Conservation (phyloP, 2,329 filamentous ascomycete species). For the Pseudogymnoascus sp. region DNA sequence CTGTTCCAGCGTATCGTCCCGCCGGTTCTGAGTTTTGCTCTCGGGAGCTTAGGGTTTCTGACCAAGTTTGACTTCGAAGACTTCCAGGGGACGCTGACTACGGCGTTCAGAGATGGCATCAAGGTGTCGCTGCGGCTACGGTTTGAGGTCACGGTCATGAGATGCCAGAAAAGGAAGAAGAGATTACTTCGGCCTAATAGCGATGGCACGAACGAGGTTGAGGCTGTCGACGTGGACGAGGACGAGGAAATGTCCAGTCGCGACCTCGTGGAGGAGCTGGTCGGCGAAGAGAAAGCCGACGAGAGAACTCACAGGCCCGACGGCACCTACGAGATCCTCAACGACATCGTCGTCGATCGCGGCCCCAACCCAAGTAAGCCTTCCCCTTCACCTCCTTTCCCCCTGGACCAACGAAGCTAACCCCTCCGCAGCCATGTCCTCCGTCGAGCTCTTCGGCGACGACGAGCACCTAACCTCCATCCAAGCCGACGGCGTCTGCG, state of each 20-base stretch:
- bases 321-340: constrained; percentile 80
- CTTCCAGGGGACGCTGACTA: constrained; percentile 59
- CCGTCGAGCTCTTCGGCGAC: constrained; percentile 86
- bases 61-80: constrained; percentile 91
- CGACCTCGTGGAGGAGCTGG: constrained; percentile 81
- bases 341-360: constrained; percentile 92
- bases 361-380: constrained; percentile 85
- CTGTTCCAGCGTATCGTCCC: constrained; percentile 93
- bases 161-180: constrained; percentile 49
- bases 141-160: constrained; percentile 92
- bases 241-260: constrained; percentile 36
- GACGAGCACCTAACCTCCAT: constrained; percentile 89
- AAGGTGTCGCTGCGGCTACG: constrained; percentile 79
- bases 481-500: constrained; percentile 85
- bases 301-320: constrained; percentile 79
- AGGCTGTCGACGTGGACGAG: not conserved
- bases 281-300: constrained; percentile 78
- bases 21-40: constrained; percentile 81
- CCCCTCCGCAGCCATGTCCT: constrained; percentile 64
- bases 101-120: constrained; percentile 72
- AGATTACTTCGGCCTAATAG: constrained; percentile 20
- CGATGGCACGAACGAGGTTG: constrained; percentile 10
- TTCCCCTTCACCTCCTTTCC: not conserved
- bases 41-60: constrained; percentile 88
- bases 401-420: constrained; percentile 9